Conservation (phyloP, 805 yeast species). For the Wickerhamiella australiensis region DNA sequence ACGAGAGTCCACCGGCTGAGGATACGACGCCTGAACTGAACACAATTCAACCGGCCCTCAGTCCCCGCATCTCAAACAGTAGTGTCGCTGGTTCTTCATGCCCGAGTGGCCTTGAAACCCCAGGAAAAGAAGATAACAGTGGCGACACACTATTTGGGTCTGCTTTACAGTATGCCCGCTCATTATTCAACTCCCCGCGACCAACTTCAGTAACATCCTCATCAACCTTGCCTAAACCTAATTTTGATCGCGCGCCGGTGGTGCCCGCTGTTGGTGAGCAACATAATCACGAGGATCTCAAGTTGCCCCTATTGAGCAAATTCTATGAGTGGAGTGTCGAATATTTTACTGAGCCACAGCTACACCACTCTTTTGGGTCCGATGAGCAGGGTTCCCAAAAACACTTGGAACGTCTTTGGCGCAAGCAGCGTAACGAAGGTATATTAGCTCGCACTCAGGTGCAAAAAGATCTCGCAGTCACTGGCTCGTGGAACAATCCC, state of each 20-base stretch:
- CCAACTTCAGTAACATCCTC: background rate
- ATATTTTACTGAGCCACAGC: slow-evolving; percentile 92
- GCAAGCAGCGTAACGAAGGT: slow-evolving; percentile 75
- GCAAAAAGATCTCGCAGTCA: slow-evolving; percentile 69
- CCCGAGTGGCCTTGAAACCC: background rate
- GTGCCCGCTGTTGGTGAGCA: slow-evolving; percentile 10
- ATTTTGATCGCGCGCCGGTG: slow-evolving; percentile 1
- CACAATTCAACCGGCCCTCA: background rate
- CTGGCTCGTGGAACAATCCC: slow-evolving; percentile 74
- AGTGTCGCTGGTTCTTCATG: background rate
- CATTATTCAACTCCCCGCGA: background rate
- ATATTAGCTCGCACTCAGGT: slow-evolving; percentile 83
- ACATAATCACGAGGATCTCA: background rate
- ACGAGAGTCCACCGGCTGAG: background rate
- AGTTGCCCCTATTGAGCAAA: slow-evolving; percentile 27
- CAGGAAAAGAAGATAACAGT: background rate
- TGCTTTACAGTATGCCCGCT: slow-evolving; percentile 7
- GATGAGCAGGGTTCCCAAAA: slow-evolving; percentile 91
- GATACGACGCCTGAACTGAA: background rate
- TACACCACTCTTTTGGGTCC: slow-evolving; percentile 64
- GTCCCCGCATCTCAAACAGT: background rate
- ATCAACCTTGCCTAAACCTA: background rate
- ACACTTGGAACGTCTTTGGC: slow-evolving; percentile 72
- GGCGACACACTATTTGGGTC: slow-evolving; percentile 7
- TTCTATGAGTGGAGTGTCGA: slow-evolving; percentile 47